Base-by-base conservation (phyloP, 2,329 filamentous ascomycete species). In the Peltaster fructicola region DNA sequence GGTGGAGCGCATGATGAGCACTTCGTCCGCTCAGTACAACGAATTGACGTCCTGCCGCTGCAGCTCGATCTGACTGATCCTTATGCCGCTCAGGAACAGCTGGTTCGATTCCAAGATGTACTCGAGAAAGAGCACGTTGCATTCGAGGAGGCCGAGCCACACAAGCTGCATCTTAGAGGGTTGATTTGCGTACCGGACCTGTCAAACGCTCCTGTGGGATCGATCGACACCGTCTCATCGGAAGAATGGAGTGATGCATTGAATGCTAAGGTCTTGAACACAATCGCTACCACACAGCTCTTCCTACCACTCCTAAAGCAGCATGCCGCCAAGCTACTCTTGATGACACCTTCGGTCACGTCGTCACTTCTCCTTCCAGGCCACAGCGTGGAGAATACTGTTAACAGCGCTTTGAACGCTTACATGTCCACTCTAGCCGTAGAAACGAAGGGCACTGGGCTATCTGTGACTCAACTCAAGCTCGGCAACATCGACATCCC, bases 401-500 rank as follows among this genome's bases (percentile, higher is more conserved):
- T 88, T n/a, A 77, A 77, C 37, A 75, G 77, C 11, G 85, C 80
- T 4, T 64, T 95, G n/a, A 72, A 78, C 8, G 78, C 80, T 14
- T 92, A 92, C 47, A 77, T 79, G 14, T 67, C 76, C 24, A 78
- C 81, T 1, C 62, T 95, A 7, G 65, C 76, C 8, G 71, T 72
- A 27, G 88, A 95, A 56, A 65, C 93, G 19, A 62, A 65, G 4
- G 66, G 64, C 25, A 23, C 27, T 5, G 27, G 27, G 14, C 75
- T 93, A 26, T 68, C 75, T 18, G 77, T 93, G 11, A 76, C 77
- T 2, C 81, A 93, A 45, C 64, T 98, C 47, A 81, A 85, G 51
- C 70, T 95, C 2, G 88, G 88, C 30, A 84, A 80, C 12, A 81
- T 98, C 47, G 85, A 95, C 51, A 72, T 85, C 40, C 69, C 71